Evolutionary conservation across 1,284 basidiomycete species (phyloP), one percentile per base, ranked within the genome.

Genomic region (Apiotrichum veenhuisii): DNA sequence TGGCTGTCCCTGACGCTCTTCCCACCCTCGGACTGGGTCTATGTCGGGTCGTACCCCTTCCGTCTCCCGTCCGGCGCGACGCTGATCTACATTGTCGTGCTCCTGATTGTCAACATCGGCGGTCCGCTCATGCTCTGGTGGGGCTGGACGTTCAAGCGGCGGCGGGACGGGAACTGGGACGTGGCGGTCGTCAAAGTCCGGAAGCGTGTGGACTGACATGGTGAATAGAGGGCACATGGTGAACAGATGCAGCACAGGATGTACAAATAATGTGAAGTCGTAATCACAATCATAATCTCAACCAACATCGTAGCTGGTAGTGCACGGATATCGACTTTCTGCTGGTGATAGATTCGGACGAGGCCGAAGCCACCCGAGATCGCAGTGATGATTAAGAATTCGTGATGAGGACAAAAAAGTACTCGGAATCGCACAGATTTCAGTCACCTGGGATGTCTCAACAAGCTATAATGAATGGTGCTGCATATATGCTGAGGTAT

Each of bases 101-200:
- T 73, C 4, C 9, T 55, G 3, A 54, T 73, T 18, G 65, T 67
- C 49, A 74, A 73, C 40, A 27, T 71, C n/a, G 58, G 65, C 3
- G 72, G 72, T 17, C 74, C 74, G 14, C 44, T 62, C 11, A 64
- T 71, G 67, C 55, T 75, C 20, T 71, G 71, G 63, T 69, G 59
- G 37, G 71, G 64, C 11, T 75, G 74, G 74, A 60, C 69, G 14
- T 75, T 70, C 70, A 75, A 75, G 62, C 64, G 62, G 10, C 52
- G 63, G 14, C 46, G 70, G n/a, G 69, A 68, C 0, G 72, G 72
- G 1, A 64, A 66, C n/a, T 75, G 74, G 74, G 72, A 75, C 26
- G 67, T 69, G 1, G 71, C 74, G 5, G 62, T 63, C 4, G 69
- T 73, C n/a, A 66, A 66, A 11, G 26, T 75, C 12, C 58, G 68